Conservation (phyloP, 208 protist species). For the Leishmania martiniquensis region DNA sequence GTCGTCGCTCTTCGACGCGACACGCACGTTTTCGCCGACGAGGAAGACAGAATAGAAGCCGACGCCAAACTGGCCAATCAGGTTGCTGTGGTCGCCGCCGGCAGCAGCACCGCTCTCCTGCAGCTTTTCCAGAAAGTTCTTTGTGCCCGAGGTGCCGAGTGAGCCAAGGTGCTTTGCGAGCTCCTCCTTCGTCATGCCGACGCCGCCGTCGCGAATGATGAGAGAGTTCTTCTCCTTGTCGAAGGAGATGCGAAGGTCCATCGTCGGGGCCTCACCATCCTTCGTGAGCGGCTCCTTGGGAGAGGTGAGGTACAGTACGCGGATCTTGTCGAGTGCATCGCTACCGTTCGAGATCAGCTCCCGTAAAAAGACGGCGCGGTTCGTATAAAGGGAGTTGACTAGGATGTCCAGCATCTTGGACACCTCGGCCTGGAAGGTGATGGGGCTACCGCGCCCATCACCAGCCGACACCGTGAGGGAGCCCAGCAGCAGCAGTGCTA, state of each 20-base stretch:
- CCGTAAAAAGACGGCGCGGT: slow-evolving; percentile 99
- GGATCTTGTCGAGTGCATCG: slow-evolving; percentile 99
- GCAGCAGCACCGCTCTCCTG: slow-evolving; percentile 28
- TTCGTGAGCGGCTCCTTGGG: slow-evolving; percentile 82
- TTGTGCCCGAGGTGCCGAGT: slow-evolving; percentile 99
- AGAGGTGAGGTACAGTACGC: slow-evolving; percentile 97
- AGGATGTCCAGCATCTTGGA: slow-evolving; percentile 98
- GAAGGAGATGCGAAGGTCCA: slow-evolving; percentile 93
- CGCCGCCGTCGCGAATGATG: slow-evolving; percentile 97
- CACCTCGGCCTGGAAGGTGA: slow-evolving; percentile 96
- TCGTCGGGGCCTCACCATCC: slow-evolving; percentile 66
- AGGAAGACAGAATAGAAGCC: slow-evolving; percentile 99
- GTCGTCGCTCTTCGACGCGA: slow-evolving; percentile 95
- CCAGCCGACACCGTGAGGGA: slow-evolving; percentile 26
- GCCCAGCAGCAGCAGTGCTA: slow-evolving; percentile 49
- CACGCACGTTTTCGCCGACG: slow-evolving; percentile 98
- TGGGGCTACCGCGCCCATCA: slow-evolving; percentile 49
- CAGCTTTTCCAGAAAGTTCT: slow-evolving; percentile 94
- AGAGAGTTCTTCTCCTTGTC: slow-evolving; percentile 94
- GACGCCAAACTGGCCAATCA: slow-evolving; percentile 99
- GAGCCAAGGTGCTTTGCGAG: slow-evolving; percentile 99
- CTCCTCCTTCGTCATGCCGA: slow-evolving; percentile 99
- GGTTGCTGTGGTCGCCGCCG: slow-evolving; percentile 80
- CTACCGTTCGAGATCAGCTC: slow-evolving; percentile 99
- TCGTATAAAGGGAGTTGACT: slow-evolving; percentile 99